These are phyloP conservation scores for Waitea zeae DNA, from an alignment of 1,284 basidiomycete genomes.

Conservation along the genomic window DNA sequence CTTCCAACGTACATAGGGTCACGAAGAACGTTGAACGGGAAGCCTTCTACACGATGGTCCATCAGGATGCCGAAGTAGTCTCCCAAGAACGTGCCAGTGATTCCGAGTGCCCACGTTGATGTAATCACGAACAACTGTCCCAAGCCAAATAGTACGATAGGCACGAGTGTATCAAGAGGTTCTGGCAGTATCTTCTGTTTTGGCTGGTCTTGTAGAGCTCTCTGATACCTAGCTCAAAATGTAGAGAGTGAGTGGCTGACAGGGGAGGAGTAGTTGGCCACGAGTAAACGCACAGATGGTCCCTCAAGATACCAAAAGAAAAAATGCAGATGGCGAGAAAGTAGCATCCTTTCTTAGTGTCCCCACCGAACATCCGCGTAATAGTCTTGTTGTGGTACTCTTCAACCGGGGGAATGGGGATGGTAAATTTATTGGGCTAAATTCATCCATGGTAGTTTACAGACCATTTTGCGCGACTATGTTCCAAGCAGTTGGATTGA, in stretches of 20 bases:
- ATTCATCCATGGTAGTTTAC: slow-evolving; percentile 7
- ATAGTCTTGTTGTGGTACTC: slow-evolving; percentile 83
- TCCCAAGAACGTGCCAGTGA: slow-evolving; percentile 90
- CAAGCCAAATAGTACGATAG: slow-evolving; percentile 43
- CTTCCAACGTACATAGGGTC: slow-evolving; percentile 97
- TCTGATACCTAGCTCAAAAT: slow-evolving; percentile 50
- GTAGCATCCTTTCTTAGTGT: slow-evolving; percentile 69
- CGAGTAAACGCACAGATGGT: slow-evolving; percentile 51
- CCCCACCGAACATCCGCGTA: slow-evolving; percentile 65
- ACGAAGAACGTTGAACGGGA: slow-evolving; percentile 88
- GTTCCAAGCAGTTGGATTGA: slow-evolving; percentile 95
- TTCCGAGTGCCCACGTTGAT: slow-evolving; percentile 82
- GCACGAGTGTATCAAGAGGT: slow-evolving; percentile 42
- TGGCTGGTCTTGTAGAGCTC: slow-evolving; percentile 62
- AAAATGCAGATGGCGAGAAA: slow-evolving; percentile 87
- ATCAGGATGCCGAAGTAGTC: slow-evolving; percentile 99
- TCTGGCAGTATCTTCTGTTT: slow-evolving; percentile 33
- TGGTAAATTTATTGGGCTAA: slow-evolving; percentile 6
- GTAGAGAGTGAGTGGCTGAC: neutral
- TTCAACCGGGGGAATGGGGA: slow-evolving; percentile 14
- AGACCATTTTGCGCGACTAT: slow-evolving; percentile 83
- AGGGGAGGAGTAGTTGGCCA: slow-evolving; percentile 2
- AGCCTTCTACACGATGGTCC: slow-evolving; percentile 72
- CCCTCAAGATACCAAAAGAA: slow-evolving; percentile 70
- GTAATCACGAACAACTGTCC: slow-evolving; percentile 77